phyloP scores from a whole-genome alignment of 495 filamentous ascomycete genomes.

The Penicillium malachiteum region DNA sequence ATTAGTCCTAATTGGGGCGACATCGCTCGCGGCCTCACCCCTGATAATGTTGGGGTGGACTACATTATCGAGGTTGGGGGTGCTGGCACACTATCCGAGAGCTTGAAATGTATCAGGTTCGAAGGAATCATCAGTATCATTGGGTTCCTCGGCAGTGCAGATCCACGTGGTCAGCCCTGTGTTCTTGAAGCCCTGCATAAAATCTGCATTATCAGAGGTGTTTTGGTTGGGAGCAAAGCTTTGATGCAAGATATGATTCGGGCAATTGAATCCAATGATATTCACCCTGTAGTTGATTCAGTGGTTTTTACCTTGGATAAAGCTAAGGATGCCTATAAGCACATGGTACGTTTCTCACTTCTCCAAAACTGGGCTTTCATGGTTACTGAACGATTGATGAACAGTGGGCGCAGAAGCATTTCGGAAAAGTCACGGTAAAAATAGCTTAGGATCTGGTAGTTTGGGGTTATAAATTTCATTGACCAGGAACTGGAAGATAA shows the following conservation, averaged over 20 bases:
- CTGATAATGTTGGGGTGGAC: constrained; percentile 56
- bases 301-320: constrained; percentile 24
- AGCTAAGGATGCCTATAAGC: constrained; percentile 28
- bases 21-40: constrained; percentile 53
- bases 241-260: constrained; percentile 59
- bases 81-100: constrained; percentile 36
- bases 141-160: constrained; percentile 38
- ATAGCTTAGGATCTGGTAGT: too few relatives aligned
- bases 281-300: constrained; percentile 51
- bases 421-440: too few relatives aligned
- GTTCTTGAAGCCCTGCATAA: constrained; percentile 47
- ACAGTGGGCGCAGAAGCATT: too few relatives aligned
- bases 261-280: constrained; percentile 52
- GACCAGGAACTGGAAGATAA: too few relatives aligned
- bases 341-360: too few relatives aligned
- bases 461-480: too few relatives aligned
- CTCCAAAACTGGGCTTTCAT: too few relatives aligned
- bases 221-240: constrained; percentile 51
- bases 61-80: constrained; percentile 57
- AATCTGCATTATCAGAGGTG: constrained; percentile 50
- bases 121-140: constrained; percentile 46
- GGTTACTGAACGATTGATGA: too few relatives aligned
- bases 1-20: constrained; percentile 60
- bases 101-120: constrained; percentile 31
- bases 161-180: constrained; percentile 14